Base-by-base conservation (phyloP, 345 rosid genomes). In the Corymbia maculata region DNA sequence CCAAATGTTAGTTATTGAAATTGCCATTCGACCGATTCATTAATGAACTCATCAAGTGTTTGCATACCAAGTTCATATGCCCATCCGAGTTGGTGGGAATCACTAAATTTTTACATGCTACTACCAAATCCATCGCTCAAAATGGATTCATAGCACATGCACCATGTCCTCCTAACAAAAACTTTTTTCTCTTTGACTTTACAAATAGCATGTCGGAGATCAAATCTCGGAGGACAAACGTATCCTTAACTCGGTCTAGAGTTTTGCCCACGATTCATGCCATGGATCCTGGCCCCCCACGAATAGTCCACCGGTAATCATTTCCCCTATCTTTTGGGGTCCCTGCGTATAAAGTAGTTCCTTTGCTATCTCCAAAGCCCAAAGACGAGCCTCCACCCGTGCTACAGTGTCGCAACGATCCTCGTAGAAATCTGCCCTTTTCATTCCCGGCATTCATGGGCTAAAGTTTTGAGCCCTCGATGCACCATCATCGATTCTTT, bases 11-110 rank as follows among this genome's bases (percentile, higher is more conserved):
- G 3, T 16, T 32, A 70, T 70, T 70, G 28, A 4, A 15, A 5
- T 9, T 6, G 0, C 47, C 13, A 36, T 16, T 7, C 13, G 36
- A 64, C 19, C 19, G 0, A 32, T 0, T n/a, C 42, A 0, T 32
- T 64, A 7, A 13, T 7, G 19, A 3, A 64, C 7, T 3, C 3
- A 36, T 64, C 1, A 17, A 36, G 9, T n/a, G 75, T 64, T 36
- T 64, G 42, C 36, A n/a, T 64, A 64, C 75, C 19, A 6, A 13
- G 19, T 64, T 13, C 9, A 7, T 7, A 7, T 64, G 75, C 17
- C 75, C 75, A 64, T 64, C n/a, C 75, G n/a, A n/a, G 32, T n/a
- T 4, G 42, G 42, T 64, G 42, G 75, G 32, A n/a, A 13, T n/a
- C 75, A n/a, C 36, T n/a, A 64, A 64, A 64, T n/a, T 4, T 32